Base-by-base conservation (phyloP, 352 stramenopile species). In the Phytophthora cactorum region DNA sequence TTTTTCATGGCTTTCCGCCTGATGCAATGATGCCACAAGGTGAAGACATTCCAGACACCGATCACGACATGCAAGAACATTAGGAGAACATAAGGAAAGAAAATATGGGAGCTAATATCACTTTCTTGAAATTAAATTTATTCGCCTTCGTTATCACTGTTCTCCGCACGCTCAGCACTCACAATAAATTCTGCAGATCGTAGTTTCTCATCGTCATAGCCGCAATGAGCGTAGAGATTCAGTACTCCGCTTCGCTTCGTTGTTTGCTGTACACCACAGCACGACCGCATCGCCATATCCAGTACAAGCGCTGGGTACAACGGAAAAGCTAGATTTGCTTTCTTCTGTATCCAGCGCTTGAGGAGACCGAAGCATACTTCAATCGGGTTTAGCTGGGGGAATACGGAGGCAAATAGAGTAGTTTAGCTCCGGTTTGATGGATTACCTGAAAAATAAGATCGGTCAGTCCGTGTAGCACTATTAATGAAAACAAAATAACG, bases 341-440 rank as follows among this genome's bases (percentile, higher is more conserved):
- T 50, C 38, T 63, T 70, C 45, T 65, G 54, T 5, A 68, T 68
- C 44, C 44, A 44, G 6, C 52, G 31, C 11, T 68, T 68, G 22
- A 60, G 46, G 32, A 62, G 34, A 12, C 56, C 56, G 14, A 63
- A 63, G 41, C 44, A 56, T 1, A 63, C 44, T 3, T 56, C 43
- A 11, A 54, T 49, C 12, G 28, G 39, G 14, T 52, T 60, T 1
- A 60, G 15, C 14, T 44, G 39, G 11, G 28, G 28, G 39, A 52
- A 11, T 52, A 60, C 14, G 53, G 53, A 1, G 27, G 39, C 5
- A 60, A n/a, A 27, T 60, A 51, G 7, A 60, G 36, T 1, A 53
- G 1, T 4, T 36, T 27, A 2, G 58, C 47, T 57, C 38, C 27
- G 5, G 36, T 14, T 66, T 46, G 47, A 15, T 66, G 28, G 17